These are phyloP conservation scores for Hypoxylon sp. DNA, from an alignment of 2,329 filamentous ascomycete species.

Conservation along the genomic window DNA sequence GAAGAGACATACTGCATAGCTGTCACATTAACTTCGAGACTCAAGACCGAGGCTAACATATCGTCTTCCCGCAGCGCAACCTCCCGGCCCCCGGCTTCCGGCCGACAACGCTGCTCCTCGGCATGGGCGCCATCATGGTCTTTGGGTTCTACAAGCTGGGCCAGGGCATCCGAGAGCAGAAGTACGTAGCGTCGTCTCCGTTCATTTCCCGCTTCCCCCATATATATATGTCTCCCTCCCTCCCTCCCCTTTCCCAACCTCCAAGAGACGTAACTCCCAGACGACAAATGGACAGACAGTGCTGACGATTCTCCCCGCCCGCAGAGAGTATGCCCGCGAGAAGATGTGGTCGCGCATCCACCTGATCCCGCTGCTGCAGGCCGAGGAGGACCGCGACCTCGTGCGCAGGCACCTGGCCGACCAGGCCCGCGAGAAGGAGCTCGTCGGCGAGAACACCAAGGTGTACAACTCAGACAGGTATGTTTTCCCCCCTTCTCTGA, in stretches of 20 bases:
- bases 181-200: conserved; percentile 70
- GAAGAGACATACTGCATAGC: neutral
- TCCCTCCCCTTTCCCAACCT: neutral
- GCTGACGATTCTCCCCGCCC: neutral
- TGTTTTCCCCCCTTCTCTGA: conserved; percentile 43
- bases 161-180: conserved; percentile 85
- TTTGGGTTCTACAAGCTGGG: conserved; percentile 92
- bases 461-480: conserved; percentile 91
- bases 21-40: neutral
- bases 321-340: conserved; percentile 89
- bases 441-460: conserved; percentile 83
- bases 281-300: too few species aligned
- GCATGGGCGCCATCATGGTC: conserved; percentile 78
- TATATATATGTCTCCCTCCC: too few species aligned
- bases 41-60: conserved; percentile 29
- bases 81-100: conserved; percentile 90
- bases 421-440: conserved; percentile 86
- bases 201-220: too few species aligned
- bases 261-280: neutral
- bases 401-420: conserved; percentile 87
- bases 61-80: conserved; percentile 71
- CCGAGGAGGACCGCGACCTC: conserved; percentile 95
- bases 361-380: conserved; percentile 90
- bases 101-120: conserved; percentile 79
- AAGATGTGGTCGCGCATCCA: conserved; percentile 99